Conservation (phyloP, 176 grass and related monocot species). For the Ampelocalamus luodianensis region DNA sequence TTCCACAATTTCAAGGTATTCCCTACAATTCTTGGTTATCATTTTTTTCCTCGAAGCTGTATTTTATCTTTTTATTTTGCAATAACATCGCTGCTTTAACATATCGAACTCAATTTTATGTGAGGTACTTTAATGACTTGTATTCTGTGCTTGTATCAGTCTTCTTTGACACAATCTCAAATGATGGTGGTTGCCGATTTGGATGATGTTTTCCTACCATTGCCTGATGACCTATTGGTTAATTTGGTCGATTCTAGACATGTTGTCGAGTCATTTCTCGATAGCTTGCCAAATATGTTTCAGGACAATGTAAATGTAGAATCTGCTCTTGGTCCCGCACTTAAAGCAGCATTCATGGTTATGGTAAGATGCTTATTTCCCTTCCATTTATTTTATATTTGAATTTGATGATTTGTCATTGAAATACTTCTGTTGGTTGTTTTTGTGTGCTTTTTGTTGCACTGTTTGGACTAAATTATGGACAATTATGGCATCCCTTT, state of each 20-base stretch:
- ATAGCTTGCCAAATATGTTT: conserved; percentile 96
- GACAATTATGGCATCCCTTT: conserved; percentile 33
- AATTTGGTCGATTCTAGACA: conserved; percentile 88
- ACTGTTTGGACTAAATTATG: conserved; percentile 35
- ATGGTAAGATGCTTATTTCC: conserved; percentile 66
- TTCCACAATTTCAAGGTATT: conserved; percentile 98
- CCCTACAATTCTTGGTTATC: conserved; percentile 19
- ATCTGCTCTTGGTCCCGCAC: conserved; percentile 89
- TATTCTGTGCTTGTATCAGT: conserved; percentile 61
- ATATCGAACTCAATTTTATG: neutral
- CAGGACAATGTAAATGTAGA: conserved; percentile 87
- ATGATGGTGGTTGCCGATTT: conserved; percentile 94
- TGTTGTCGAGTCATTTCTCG: conserved; percentile 85
- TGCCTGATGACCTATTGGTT: conserved; percentile 96
- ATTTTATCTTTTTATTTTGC: conserved; percentile 5
- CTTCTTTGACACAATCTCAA: conserved; percentile 90
- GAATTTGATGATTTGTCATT: conserved; percentile 13
- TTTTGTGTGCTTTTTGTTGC: conserved; percentile 24
- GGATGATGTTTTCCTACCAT: conserved; percentile 85
- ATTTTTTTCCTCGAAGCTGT: neutral
- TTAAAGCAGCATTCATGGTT: conserved; percentile 95
- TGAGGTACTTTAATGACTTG: conserved; percentile 20
- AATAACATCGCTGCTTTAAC: neutral
- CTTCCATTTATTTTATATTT: conserved; percentile 33
- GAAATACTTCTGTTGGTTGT: neutral